Evolutionary conservation across 75 land plant genomes (phyloP), one percentile per base, ranked within the genome.

Genomic region (Picea glauca): DNA sequence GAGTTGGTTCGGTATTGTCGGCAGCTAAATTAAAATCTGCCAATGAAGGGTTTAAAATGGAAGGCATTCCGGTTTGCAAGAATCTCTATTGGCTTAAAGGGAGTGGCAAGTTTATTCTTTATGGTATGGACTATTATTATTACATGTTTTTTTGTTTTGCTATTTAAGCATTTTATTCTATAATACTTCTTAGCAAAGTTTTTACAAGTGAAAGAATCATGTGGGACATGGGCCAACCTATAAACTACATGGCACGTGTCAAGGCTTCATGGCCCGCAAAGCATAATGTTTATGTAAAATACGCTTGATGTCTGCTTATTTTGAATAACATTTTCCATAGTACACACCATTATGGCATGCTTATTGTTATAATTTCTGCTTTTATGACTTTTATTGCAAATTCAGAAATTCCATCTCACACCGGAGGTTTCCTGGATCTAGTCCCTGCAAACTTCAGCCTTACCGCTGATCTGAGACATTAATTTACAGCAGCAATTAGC

Each of bases 81-180:
- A 93, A 93, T 77, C 79, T 98, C 61, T 87, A 75, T 78, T 98
- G 98, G 96, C 87, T 98, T 66, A 89, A 86, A 81, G 98, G 98
- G 75, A 93, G 98, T 82, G 99, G 98, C 62, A 88, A 87, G 81
- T 88, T 98, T 77, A 63, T 78, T 60, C 88, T 95, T 58, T 84
- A 89, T 60, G 96, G 99, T 97, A 77, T 18, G 59, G 46, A 43
- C 50, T 65, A 65, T 57, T 21, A 35, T 5, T 46, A 67, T 60
- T 40, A 63, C 62, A 11, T 62, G 60, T 40, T 17, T 35, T 35
- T 40, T 21, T 20, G 4, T 66, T 50, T 9, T 66, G 43, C 70
- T 38, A 66, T 66, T 32, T 35, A 33, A 35, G 18, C 38, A 17
- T 66, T 66, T 20, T 14, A 64, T 38, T 17, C 40, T 66, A 38